phyloP scores from a whole-genome alignment of 192 early-diverging fungal genomes.

The Bifiguratus adelaidae region DNA sequence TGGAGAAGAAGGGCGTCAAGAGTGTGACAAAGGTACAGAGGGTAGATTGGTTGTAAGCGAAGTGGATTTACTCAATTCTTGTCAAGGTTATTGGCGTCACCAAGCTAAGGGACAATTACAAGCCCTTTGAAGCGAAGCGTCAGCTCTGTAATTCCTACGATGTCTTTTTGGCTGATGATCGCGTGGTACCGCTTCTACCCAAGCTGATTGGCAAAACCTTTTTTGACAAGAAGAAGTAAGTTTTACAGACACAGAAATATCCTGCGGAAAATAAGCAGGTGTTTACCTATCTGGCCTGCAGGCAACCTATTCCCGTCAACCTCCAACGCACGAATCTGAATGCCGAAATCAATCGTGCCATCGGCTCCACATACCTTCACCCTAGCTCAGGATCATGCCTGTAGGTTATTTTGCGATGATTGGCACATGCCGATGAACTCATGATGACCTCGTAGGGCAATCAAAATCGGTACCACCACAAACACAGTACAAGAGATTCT shows the following conservation, averaged over 20 bases:
- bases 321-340: conserved; percentile 43
- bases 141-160: conserved; percentile 65
- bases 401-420: conserved; percentile 24
- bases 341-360: conserved; percentile 46
- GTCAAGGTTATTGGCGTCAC: conserved; percentile 63
- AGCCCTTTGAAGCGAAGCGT: conserved; percentile 72
- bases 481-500: conserved; percentile 48
- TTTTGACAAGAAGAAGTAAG: conserved; percentile 75
- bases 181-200: conserved; percentile 64
- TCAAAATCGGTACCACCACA: conserved; percentile 61
- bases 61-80: conserved; percentile 9
- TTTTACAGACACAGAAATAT: conserved; percentile 6
- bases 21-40: conserved; percentile 44
- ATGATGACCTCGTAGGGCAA: conserved; percentile 51
- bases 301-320: conserved; percentile 65
- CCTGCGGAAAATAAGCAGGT: background rate
- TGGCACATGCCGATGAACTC: no score
- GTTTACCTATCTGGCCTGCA: conserved; percentile 5
- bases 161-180: conserved; percentile 83
- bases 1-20: conserved; percentile 51
- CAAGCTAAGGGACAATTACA: conserved; percentile 73
- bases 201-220: conserved; percentile 75
- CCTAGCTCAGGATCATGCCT: conserved; percentile 45
- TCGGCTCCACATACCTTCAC: conserved; percentile 53
- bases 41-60: background rate